Percentiles rank a stretch among this genome's conserved stretches.
phyloP scores from a whole-genome alignment of 2,329 filamentous ascomycete genomes.

The Chaetomiaceae sp. region DNA sequence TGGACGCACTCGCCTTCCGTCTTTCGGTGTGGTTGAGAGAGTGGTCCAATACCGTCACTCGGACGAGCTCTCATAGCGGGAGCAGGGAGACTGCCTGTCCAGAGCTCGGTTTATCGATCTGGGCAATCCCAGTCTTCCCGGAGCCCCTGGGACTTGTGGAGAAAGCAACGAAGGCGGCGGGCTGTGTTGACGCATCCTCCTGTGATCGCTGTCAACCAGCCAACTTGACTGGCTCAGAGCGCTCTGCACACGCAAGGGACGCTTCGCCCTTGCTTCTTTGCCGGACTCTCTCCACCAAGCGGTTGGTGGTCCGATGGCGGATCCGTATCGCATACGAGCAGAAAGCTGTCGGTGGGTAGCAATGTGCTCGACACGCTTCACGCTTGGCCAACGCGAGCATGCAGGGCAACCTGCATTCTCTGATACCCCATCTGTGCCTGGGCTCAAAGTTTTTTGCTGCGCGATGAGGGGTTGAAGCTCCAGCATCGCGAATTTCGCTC shows the following conservation, averaged over 20 bases:
- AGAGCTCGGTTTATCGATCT: neutral
- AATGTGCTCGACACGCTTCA: neutral
- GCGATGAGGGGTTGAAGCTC: conserved; percentile 13
- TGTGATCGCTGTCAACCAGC: neutral
- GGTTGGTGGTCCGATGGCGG: conserved; percentile 2
- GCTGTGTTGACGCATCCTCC: no score
- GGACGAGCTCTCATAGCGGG: no score
- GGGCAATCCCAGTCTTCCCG: neutral
- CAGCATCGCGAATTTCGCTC: conserved; percentile 22
- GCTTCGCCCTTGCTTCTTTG: neutral
- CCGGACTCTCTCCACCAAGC: conserved; percentile 3
- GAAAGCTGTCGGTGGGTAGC: neutral
- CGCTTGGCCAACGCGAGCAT: neutral
- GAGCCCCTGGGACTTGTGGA: neutral
- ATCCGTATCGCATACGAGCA: neutral
- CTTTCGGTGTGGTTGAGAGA: neutral
- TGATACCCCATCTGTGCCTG: neutral
- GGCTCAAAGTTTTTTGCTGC: neutral
- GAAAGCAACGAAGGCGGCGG: neutral
- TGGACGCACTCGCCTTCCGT: neutral
- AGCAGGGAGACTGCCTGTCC: conserved; percentile 1
- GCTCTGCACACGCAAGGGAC: neutral
- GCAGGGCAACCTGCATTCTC: conserved; percentile 1
- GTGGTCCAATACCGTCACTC: no score
- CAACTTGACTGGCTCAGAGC: neutral